Percentiles rank a stretch among this genome's conserved stretches.
These are phyloP conservation scores for Erythrobasidium hasegawianum DNA, from an alignment of 1,284 basidiomycete genomes.

Conservation along the genomic window DNA sequence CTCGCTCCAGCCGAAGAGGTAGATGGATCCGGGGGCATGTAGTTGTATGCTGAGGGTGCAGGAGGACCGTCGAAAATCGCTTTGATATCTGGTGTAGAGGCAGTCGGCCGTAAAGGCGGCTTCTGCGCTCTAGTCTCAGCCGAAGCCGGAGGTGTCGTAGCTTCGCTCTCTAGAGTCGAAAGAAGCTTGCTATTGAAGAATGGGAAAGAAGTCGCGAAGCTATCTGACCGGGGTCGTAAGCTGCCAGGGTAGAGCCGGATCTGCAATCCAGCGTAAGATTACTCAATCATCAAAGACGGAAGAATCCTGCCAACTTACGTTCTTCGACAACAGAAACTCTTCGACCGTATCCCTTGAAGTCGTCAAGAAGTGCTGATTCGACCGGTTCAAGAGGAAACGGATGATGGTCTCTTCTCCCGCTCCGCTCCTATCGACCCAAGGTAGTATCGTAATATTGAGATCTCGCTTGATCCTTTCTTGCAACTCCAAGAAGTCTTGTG, in stretches of 20 bases:
- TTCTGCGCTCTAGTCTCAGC: slow-evolving; percentile 3
- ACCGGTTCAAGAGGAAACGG: slow-evolving; percentile 91
- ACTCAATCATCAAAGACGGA: not conserved
- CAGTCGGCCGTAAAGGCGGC: slow-evolving; percentile 63
- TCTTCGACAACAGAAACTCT: slow-evolving; percentile 80
- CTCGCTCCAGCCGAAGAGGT: not conserved
- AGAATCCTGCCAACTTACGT: too few relatives aligned
- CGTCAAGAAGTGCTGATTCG: slow-evolving; percentile 74
- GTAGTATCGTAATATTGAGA: slow-evolving; percentile 74
- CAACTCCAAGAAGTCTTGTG: slow-evolving; percentile 75
- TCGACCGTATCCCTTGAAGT: slow-evolving; percentile 88
- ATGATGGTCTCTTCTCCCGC: slow-evolving; percentile 73
- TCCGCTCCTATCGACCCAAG: slow-evolving; percentile 47
- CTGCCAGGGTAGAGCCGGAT: slow-evolving; percentile 44
- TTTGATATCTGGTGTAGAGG: slow-evolving; percentile 89
- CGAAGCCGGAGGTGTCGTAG: not conserved
- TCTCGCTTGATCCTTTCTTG: slow-evolving; percentile 88
- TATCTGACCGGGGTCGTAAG: slow-evolving; percentile 56
- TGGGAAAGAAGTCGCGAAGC: slow-evolving; percentile 89
- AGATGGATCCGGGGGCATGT: slow-evolving; percentile 9
- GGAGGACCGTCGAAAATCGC: slow-evolving; percentile 76
- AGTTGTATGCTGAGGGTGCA: slow-evolving; percentile 18
- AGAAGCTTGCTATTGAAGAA: slow-evolving; percentile 95
- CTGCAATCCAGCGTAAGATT: too few relatives aligned
- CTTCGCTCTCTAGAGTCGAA: slow-evolving; percentile 35